Percentiles rank a stretch among this genome's conserved stretches.
phyloP scores from a whole-genome alignment of 352 stramenopile species.

The Phytophthora pistaciae region DNA sequence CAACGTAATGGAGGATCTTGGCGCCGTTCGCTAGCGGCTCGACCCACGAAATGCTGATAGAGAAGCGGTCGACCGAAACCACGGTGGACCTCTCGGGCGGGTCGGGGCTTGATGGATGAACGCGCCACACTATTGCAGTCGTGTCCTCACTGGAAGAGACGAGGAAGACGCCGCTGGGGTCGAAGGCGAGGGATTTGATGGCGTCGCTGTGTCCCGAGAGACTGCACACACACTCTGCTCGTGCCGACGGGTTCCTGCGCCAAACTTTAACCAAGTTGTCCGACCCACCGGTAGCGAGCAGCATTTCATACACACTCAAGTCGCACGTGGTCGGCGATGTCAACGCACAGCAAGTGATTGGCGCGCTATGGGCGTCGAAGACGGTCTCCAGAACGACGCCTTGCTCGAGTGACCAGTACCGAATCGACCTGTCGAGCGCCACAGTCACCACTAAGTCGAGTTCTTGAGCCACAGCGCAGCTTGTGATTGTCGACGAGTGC shows the following conservation, averaged over 20 bases:
- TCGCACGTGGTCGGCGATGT: conserved; percentile 40
- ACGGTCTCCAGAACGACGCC: conserved; percentile 48
- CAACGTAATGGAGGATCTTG: conserved; percentile 58
- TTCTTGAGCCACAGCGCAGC: conserved; percentile 50
- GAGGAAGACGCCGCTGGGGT: conserved; percentile 57
- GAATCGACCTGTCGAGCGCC: conserved; percentile 52
- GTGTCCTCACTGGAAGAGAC: conserved; percentile 64
- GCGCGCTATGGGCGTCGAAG: conserved; percentile 49
- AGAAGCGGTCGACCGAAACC: conserved; percentile 47
- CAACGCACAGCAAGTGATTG: conserved; percentile 55
- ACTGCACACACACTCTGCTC: conserved; percentile 50
- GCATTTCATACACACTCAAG: conserved; percentile 33
- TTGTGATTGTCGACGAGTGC: conserved; percentile 59
- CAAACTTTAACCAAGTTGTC: conserved; percentile 80
- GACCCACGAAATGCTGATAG: conserved; percentile 58
- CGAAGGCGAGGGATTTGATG: conserved; percentile 47
- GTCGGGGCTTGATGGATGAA: conserved; percentile 59
- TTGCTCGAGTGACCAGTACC: conserved; percentile 52
- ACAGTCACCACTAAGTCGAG: conserved; percentile 57
- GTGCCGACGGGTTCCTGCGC: conserved; percentile 19
- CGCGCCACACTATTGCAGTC: conserved; percentile 57
- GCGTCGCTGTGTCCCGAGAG: conserved; percentile 64
- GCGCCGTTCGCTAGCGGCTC: conserved; percentile 68
- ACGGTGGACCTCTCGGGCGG: conserved; percentile 39
- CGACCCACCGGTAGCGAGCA: conserved; percentile 62